Base-by-base conservation (phyloP, 306 rosid species). In the Prunus mira region DNA sequence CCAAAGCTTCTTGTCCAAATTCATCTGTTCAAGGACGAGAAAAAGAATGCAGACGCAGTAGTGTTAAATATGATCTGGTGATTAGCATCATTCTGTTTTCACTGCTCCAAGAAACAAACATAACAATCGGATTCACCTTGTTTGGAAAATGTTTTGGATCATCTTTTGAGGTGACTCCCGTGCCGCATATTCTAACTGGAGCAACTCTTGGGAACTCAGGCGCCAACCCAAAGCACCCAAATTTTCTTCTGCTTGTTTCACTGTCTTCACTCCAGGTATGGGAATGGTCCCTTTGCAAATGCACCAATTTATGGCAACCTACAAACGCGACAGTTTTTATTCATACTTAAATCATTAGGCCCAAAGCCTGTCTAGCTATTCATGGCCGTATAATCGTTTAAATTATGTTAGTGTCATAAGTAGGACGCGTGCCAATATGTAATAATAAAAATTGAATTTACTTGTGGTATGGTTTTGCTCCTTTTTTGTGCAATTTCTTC, bases 221-320 rank as follows among this genome's bases (percentile, higher is more conserved):
- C 79, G 86, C 97, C 99, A 95, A 14, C 93, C 90, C 7, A 95
- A 86, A 82, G 98, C 97, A 2, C 98, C 97, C 80, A 95, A 65
- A 77, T 95, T 95, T 62, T 95, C 99, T 76, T 87, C 49, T 38
- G 89, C 92, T 79, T 95, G 99, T 81, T 78, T 85, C 61, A 90
- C 76, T n/a, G 93, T 84, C 88, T 95, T 95, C 3, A 88, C 93
- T 82, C 99, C 97, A 4, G 99, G 93, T 75, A 95, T 92, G n/a
- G 97, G 97, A 58, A 90, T 79, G 11, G 91, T 74, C 10, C 96
- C 99, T 77, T 90, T 92, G 83, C 91, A 74, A 43, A 89, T 88
- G 77, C 98, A 95, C 98, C 98, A 95, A 67, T 95, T 95, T 85
- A 92, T 90, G 28, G 98, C 98, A 65, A 95, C 92, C 97, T 95